phyloP scores from a whole-genome alignment of 768 basidiomycete species.

The Amanita rimosa region DNA sequence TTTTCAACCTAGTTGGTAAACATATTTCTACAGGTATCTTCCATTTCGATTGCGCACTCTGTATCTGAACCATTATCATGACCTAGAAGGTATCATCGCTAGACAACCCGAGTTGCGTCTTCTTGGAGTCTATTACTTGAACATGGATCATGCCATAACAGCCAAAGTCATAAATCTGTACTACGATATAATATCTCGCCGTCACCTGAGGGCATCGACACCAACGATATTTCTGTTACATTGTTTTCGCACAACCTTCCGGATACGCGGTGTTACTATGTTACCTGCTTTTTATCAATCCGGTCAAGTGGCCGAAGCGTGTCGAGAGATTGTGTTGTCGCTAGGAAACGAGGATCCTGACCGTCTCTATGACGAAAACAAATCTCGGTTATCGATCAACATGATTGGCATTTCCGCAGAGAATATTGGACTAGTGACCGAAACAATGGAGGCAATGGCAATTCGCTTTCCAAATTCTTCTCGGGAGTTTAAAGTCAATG shows the following conservation, averaged over 20 bases:
- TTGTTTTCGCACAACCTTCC: too few relatives aligned
- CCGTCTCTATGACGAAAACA: neutral
- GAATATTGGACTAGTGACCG: neutral
- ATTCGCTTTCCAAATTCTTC: neutral
- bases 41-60: neutral
- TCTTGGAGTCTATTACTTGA: neutral
- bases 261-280: neutral
- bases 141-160: neutral
- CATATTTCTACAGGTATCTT: neutral
- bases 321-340: neutral
- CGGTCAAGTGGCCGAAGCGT: neutral
- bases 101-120: neutral
- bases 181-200: neutral
- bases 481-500: neutral
- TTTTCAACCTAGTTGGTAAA: neutral
- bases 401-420: neutral
- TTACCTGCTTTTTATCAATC: neutral
- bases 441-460: neutral
- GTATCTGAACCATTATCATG: neutral
- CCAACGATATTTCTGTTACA: neutral
- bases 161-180: neutral
- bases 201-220: neutral
- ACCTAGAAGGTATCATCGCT: neutral
- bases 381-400: neutral
- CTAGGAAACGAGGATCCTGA: neutral